Conservation (phyloP, 169 alveolate species). For the Plasmodium berghei region DNA sequence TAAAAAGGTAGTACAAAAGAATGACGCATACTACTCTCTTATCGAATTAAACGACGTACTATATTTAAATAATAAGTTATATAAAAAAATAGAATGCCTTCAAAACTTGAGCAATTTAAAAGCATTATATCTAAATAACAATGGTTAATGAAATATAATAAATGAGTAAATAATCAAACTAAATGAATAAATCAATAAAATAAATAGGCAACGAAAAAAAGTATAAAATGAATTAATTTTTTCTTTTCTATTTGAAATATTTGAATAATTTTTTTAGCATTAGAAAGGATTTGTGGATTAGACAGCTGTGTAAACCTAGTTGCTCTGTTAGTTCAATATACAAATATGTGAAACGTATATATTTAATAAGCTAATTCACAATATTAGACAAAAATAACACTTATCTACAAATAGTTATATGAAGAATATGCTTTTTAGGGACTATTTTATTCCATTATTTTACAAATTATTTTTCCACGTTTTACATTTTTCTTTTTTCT, state of each 20-base stretch:
- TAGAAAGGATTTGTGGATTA: conserved; percentile 51
- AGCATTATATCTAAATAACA: conserved; percentile 69
- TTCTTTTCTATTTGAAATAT: background rate
- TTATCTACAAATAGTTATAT: too few species aligned
- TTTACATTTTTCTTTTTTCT: too few species aligned
- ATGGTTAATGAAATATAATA: conserved; percentile 17
- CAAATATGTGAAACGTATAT: too few species aligned
- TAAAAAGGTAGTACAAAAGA: conserved; percentile 33
- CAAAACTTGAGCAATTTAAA: conserved; percentile 41
- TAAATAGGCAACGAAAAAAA: background rate
- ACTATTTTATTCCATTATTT: too few species aligned
- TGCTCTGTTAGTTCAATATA: conserved; percentile 51
- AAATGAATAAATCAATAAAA: background rate
- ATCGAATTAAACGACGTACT: conserved; percentile 70
- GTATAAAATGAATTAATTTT: background rate
- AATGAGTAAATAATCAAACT: background rate
- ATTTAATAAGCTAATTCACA: too few species aligned
- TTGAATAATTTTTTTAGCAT: conserved; percentile 20
- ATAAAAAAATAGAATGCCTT: conserved; percentile 29
- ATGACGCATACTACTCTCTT: conserved; percentile 53
- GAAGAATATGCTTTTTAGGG: too few species aligned
- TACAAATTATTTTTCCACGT: too few species aligned
- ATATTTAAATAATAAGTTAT: conserved; percentile 52
- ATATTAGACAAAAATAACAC: too few species aligned
- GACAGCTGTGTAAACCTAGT: conserved; percentile 54